Conservation (phyloP, 305 asterid species). For the Fraxinus sp. region DNA sequence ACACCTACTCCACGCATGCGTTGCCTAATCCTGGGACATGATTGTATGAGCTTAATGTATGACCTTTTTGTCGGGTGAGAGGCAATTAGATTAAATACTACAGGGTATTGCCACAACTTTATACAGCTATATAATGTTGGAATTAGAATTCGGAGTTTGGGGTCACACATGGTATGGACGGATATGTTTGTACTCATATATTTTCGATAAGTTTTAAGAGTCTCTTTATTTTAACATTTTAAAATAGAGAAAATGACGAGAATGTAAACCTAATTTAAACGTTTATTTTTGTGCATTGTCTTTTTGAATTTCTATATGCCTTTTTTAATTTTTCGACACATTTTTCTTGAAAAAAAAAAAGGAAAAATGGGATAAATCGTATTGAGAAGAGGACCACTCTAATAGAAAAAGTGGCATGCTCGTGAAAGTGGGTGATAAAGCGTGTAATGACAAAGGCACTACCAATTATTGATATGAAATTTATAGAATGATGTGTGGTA, state of each 20-base stretch:
- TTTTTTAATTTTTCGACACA: neutral
- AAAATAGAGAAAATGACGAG: neutral
- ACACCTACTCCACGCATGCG: neutral
- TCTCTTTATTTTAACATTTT: no score
- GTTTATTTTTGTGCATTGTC: neutral
- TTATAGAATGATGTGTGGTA: neutral
- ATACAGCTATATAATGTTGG: neutral
- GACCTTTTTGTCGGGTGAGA: neutral
- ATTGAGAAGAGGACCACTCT: neutral
- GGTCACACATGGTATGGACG: neutral
- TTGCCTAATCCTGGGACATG: neutral
- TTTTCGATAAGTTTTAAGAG: no score
- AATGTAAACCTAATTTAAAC: neutral
- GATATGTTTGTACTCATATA: no score
- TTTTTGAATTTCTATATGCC: neutral
- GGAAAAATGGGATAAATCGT: neutral
- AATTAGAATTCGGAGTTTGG: neutral
- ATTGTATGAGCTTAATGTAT: neutral
- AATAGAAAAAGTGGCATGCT: neutral
- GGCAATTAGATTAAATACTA: neutral
- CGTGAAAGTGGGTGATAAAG: neutral
- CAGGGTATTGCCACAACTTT: neutral
- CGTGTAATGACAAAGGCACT: neutral
- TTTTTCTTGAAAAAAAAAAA: no score
- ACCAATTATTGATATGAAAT: neutral